Percentiles rank a stretch among this genome's conserved stretches.
phyloP scores from a whole-genome alignment of 371 early-diverging fungal species.

The Mucor ambiguus region DNA sequence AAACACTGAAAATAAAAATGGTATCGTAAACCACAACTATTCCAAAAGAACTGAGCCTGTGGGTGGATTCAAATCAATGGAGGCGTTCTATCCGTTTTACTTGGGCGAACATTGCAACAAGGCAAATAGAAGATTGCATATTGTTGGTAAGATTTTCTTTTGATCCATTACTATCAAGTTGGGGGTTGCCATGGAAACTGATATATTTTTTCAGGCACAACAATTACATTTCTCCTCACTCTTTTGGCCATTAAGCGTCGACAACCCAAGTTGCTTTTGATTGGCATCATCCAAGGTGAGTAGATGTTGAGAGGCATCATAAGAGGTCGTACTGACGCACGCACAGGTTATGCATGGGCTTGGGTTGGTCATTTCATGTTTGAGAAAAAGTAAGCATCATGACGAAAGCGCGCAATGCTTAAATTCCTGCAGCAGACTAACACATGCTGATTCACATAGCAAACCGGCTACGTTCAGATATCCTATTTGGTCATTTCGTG shows the following conservation, averaged over 20 bases:
- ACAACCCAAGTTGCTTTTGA: slow-evolving; percentile 23
- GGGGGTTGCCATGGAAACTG: background rate
- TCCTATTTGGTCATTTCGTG: slow-evolving; percentile 62
- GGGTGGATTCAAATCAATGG: slow-evolving; percentile 53
- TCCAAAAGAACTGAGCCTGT: slow-evolving; percentile 50
- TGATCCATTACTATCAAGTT: background rate
- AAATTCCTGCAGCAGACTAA: background rate
- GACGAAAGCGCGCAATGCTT: too few relatives aligned
- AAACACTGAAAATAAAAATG: slow-evolving; percentile 6
- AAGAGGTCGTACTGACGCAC: background rate
- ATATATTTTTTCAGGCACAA: slow-evolving; percentile 30
- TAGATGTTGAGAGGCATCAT: slow-evolving; percentile 1
- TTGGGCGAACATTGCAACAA: slow-evolving; percentile 63
- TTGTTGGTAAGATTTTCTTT: slow-evolving; percentile 43
- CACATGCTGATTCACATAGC: slow-evolving; percentile 19
- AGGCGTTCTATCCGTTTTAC: slow-evolving; percentile 72
- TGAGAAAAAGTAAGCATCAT: slow-evolving; percentile 53
- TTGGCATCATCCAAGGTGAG: slow-evolving; percentile 42
- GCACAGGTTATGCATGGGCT: slow-evolving; percentile 60
- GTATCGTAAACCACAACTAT: slow-evolving; percentile 58
- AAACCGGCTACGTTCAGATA: slow-evolving; percentile 75
- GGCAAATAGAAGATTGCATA: slow-evolving; percentile 60
- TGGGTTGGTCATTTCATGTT: slow-evolving; percentile 75
- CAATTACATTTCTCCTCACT: slow-evolving; percentile 24
- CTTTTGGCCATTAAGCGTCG: slow-evolving; percentile 24